Evolutionary conservation across 352 stramenopile species (phyloP).

Genomic region (Bremia lactucae): DNA sequence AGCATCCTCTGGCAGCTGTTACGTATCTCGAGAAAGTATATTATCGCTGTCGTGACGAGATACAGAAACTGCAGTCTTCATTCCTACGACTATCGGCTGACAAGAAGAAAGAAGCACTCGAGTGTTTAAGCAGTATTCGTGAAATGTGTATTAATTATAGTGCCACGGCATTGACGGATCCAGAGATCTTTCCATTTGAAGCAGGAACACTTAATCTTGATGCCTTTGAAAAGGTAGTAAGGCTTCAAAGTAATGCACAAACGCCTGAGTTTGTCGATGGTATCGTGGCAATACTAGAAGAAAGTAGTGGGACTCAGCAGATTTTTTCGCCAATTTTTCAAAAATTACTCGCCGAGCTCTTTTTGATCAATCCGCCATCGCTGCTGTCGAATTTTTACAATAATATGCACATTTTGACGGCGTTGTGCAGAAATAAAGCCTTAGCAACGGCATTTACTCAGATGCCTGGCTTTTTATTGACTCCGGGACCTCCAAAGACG

Average conservation of each 20-base stretch:
- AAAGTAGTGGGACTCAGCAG: conserved; percentile 29
- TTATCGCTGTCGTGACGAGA: conserved; percentile 60
- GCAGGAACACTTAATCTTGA: conserved; percentile 49
- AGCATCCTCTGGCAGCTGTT: conserved; percentile 48
- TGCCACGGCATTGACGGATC: conserved; percentile 68
- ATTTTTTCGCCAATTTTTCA: conserved; percentile 72
- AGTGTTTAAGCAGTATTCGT: conserved; percentile 41
- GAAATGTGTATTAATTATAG: conserved; percentile 84
- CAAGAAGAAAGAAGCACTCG: conserved; percentile 41
- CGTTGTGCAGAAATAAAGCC: conserved; percentile 56
- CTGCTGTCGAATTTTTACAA: conserved; percentile 68
- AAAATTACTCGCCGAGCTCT: conserved; percentile 69
- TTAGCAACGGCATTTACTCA: conserved; percentile 50
- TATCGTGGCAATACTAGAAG: conserved; percentile 38
- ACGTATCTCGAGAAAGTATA: conserved; percentile 69
- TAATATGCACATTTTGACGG: conserved; percentile 55
- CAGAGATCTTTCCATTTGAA: conserved; percentile 79
- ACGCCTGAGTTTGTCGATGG: conserved; percentile 53
- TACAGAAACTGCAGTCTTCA: conserved; percentile 54
- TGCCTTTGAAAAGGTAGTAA: conserved; percentile 60
- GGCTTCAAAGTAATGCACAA: conserved; percentile 36
- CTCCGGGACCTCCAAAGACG: conserved; percentile 38
- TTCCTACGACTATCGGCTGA: conserved; percentile 34
- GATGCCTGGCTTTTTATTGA: conserved; percentile 65
- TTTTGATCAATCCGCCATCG: conserved; percentile 66